Evolutionary conservation across 2,329 filamentous ascomycete genomes (phyloP).

Genomic region (Polytolypa hystricis): DNA sequence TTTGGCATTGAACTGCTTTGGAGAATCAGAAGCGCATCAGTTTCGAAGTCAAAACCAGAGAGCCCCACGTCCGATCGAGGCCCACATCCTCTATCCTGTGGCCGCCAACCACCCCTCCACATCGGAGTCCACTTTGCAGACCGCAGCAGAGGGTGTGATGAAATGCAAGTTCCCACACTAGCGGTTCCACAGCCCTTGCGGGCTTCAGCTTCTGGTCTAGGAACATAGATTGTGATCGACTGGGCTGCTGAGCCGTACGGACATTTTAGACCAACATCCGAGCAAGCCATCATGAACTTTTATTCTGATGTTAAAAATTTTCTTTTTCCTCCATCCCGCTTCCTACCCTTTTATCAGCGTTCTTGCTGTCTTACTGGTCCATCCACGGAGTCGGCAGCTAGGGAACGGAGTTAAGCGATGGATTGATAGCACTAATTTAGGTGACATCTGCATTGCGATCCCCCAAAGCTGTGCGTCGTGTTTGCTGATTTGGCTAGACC

Average conservation of each 20-base stretch:
- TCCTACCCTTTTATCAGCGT: background rate
- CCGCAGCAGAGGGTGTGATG: conserved; percentile 4
- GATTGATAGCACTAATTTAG: no score
- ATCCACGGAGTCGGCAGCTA: no score
- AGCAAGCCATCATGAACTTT: background rate
- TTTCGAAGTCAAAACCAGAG: no score
- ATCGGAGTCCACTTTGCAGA: background rate
- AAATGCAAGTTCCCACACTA: conserved; percentile 6
- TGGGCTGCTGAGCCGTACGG: background rate
- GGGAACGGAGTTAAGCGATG: no score
- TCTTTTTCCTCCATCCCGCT: background rate
- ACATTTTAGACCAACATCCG: background rate
- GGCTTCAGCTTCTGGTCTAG: background rate
- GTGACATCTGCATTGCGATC: no score
- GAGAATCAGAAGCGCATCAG: no score
- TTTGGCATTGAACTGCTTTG: no score
- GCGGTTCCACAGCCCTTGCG: conserved; percentile 4
- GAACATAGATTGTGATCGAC: background rate
- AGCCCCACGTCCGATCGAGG: background rate
- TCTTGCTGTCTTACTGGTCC: no score
- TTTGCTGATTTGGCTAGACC: no score
- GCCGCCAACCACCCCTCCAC: background rate
- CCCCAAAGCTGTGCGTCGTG: no score
- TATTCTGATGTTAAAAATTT: conserved; percentile 1
- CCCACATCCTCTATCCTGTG: background rate